Percentiles rank a stretch among this genome's conserved stretches.
These are phyloP conservation scores for Penstemon barbatus DNA, from an alignment of 257 asterid species.

Conservation along the genomic window DNA sequence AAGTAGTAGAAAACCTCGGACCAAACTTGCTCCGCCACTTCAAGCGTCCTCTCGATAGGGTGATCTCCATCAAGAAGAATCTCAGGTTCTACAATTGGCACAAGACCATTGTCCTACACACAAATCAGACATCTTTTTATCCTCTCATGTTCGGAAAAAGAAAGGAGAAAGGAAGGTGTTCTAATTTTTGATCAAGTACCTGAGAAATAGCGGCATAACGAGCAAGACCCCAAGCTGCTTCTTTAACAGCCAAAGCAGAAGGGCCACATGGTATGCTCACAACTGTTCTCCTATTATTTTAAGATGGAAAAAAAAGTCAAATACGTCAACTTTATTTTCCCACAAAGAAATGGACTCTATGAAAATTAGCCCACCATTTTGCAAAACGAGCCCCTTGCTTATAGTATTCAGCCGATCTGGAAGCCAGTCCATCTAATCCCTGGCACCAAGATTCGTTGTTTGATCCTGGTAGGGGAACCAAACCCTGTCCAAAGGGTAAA, in stretches of 20 bases:
- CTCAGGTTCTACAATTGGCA: conserved; percentile 96
- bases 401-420: conserved; percentile 94
- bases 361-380: conserved; percentile 43
- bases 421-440: conserved; percentile 96
- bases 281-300: conserved; percentile 76
- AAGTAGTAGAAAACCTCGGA: conserved; percentile 93
- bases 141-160: too few relatives aligned
- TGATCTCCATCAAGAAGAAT: conserved; percentile 94
- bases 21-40: conserved; percentile 91
- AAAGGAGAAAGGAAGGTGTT: neutral
- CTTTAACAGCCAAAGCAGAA: conserved; percentile 93
- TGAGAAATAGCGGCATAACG: conserved; percentile 95
- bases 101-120: conserved; percentile 87
- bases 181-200: conserved; percentile 35
- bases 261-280: conserved; percentile 98
- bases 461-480: conserved; percentile 84
- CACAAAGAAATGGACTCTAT: neutral
- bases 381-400: conserved; percentile 95
- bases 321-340: conserved; percentile 1
- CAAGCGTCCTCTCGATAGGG: conserved; percentile 84
- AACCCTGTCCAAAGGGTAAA: conserved; percentile 56
- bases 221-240: conserved; percentile 99
- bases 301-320: neutral
- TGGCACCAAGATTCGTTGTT: conserved; percentile 98
- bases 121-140: conserved; percentile 1